These are phyloP conservation scores for Aristolochia contorta DNA, from an alignment of 164 flowering plant genomes.

Conservation along the genomic window DNA sequence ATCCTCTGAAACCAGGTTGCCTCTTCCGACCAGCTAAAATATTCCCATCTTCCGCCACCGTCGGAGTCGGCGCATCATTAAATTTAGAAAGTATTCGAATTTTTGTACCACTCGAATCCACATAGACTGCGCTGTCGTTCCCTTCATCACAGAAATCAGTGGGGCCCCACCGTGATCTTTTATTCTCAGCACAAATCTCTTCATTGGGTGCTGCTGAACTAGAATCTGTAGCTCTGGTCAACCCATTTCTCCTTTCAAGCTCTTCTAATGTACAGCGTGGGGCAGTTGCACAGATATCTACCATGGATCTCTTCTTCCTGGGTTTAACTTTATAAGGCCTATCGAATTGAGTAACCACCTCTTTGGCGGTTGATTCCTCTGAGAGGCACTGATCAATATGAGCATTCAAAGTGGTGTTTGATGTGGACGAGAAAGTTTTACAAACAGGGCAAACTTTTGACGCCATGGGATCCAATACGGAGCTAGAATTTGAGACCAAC, in stretches of 20 bases:
- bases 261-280: constrained; percentile 67
- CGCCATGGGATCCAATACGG: constrained; percentile 51
- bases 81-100: constrained; percentile 65
- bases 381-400: constrained; percentile 96
- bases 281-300: constrained; percentile 64
- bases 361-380: constrained; percentile 39
- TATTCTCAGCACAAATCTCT: constrained; percentile 25
- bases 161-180: constrained; percentile 20
- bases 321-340: constrained; percentile 50
- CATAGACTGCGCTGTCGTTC: constrained; percentile 55
- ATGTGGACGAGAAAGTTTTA: constrained; percentile 71
- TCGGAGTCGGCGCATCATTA: constrained; percentile 21
- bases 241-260: constrained; percentile 82
- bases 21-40: constrained; percentile 27
- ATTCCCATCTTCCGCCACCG: constrained; percentile 22
- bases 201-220: constrained; percentile 18
- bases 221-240: constrained; percentile 46
- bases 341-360: constrained; percentile 24
- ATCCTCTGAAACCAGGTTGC: constrained; percentile 21
- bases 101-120: constrained; percentile 77
- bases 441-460: constrained; percentile 93
- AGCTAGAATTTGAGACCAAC: constrained; percentile 19
- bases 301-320: constrained; percentile 59
- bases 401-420: constrained; percentile 92
- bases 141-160: constrained; percentile 20